Evolutionary conservation across 2,329 filamentous ascomycete species (phyloP), one percentile per base, ranked within the genome.

Genomic region (Cladosporium cucumerinum): DNA sequence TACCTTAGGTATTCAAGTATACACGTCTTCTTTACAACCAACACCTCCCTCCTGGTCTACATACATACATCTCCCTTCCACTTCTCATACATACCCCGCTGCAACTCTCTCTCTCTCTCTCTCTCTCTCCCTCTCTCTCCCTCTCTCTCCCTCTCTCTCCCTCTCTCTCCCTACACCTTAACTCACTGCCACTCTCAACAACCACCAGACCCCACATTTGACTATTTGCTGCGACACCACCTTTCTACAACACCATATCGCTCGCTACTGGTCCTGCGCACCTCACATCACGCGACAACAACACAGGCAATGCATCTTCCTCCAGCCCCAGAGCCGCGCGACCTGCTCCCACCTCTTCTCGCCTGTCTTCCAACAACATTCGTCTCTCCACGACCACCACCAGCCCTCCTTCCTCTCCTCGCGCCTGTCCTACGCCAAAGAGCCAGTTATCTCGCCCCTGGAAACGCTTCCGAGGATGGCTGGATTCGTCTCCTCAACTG

Each of bases 401-500:
- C 86, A 58, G 85, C 83, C 30, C 78, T 89, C 12, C 79, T 88
- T 2, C 84, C 85, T 36, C 80, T 88, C 2, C 80, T 89, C 21
- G 86, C 86, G 11, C 87, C 87, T 10, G 86, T 88, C 52, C 81
- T 89, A 3, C 84, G 86, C 66, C 87, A 89, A 75, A 79, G 86
- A 59, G 79, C 89, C 2, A 82, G 85, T 69, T 81, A 92, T 61
- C 81, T 94, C 65, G 85, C 88, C 1, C 79, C 83, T 0, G 70
- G 69, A 54, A 78, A 83, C 57, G 83, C 81, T 72, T 66, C 76
- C 3, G 80, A 69, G n/a, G 73, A 78, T 64, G 71, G 72, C 52
- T 94, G 91, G 90, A 84, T 94, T 18, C 83, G 86, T 0, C 81
- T 93, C 34, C 82, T 94, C 26, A 89, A 86, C 73, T 93, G 91